phyloP scores from a whole-genome alignment of 208 protist species.

The Acanthamoeba royreba region DNA sequence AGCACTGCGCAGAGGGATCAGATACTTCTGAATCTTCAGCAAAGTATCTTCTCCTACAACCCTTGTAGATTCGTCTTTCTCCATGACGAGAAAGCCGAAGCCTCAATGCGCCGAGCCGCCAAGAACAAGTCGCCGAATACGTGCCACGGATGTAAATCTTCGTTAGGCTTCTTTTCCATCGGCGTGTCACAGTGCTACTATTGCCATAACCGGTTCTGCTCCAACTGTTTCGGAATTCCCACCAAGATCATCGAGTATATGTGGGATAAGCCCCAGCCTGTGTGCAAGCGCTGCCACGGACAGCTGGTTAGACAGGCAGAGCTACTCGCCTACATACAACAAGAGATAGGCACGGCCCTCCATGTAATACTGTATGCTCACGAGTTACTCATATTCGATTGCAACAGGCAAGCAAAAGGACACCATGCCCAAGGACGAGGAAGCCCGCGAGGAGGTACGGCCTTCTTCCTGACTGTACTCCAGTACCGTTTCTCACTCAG shows the following conservation, averaged over 20 bases:
- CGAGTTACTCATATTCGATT: too few species aligned
- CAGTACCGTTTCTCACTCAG: not conserved
- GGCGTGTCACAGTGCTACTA: constrained; percentile 26
- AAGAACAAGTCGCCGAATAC: not conserved
- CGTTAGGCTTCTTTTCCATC: not conserved
- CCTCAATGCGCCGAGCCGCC: not conserved
- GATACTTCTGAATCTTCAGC: not conserved
- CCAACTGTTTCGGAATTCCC: not conserved
- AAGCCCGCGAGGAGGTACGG: not conserved
- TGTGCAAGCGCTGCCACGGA: not conserved
- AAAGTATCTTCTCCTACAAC: constrained; percentile 31
- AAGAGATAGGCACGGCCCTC: not conserved
- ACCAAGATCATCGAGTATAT: constrained; percentile 39
- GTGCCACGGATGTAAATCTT: not conserved
- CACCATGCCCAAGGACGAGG: not conserved
- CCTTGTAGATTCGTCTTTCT: constrained; percentile 6
- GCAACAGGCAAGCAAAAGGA: not conserved
- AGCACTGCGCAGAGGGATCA: not conserved
- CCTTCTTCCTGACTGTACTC: not conserved
- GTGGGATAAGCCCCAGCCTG: constrained; percentile 44
- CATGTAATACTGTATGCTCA: not conserved
- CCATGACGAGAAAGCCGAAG: constrained; percentile 36
- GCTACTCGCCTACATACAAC: not conserved
- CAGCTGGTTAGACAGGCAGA: constrained; percentile 26
- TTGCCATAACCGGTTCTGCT: constrained; percentile 33